Conservation (phyloP, 345 rosid genomes). For the Xanthoceras sorbifolium region DNA sequence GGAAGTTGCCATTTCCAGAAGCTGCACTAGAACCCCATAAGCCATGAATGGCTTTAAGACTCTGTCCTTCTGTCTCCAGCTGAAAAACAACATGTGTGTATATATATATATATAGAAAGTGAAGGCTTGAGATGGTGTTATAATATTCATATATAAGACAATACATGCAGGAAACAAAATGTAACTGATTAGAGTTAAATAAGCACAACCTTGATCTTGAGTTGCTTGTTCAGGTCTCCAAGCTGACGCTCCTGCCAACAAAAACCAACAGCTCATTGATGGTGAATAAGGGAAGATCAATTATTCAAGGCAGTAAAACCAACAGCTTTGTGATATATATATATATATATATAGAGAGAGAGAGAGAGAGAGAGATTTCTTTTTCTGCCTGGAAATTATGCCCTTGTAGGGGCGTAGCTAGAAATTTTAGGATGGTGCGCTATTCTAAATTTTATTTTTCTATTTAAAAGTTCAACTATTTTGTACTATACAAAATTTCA, state of each 20-base stretch:
- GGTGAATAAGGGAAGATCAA: not conserved
- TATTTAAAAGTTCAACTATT: too few relatives aligned
- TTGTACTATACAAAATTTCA: too few relatives aligned
- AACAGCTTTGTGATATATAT: not conserved
- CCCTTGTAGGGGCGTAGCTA: too few relatives aligned
- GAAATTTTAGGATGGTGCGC: too few relatives aligned
- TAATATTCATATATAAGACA: too few relatives aligned
- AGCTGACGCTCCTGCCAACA: constrained; percentile 76
- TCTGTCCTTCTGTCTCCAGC: constrained; percentile 72
- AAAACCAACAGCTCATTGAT: not conserved
- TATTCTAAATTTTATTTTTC: too few relatives aligned
- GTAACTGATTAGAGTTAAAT: not conserved
- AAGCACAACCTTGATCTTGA: constrained; percentile 60
- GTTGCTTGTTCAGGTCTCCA: constrained; percentile 88
- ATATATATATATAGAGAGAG: too few relatives aligned
- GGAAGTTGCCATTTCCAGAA: constrained; percentile 46
- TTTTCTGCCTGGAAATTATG: not conserved
- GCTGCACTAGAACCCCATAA: constrained; percentile 52
- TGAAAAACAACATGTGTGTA: constrained; percentile 23
- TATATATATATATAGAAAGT: not conserved
- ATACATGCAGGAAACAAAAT: not conserved
- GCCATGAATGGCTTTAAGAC: constrained; percentile 52
- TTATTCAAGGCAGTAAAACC: too few relatives aligned
- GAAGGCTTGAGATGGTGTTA: not conserved
- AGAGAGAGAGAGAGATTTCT: too few relatives aligned